Base-by-base conservation (phyloP, 192 early-diverging fungal species). In the Endogone sp. region DNA sequence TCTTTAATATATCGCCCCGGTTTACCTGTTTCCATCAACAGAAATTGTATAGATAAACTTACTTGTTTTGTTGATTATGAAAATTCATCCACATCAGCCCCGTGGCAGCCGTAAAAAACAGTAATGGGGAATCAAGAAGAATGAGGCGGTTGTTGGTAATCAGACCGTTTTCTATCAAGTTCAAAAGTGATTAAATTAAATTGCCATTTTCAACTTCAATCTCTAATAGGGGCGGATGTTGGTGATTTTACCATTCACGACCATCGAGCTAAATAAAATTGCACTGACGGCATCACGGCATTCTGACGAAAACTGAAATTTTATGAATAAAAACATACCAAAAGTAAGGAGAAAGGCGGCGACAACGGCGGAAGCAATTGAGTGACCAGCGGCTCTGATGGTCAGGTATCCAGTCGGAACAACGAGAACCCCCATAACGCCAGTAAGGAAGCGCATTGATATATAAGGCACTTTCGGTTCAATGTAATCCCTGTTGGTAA, bases 101-200 rank as follows among this genome's bases (percentile, higher is more conserved):
- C 2, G 94, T 86, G 31, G 85, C 75, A 30, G 91, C 88, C 21
- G 89, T 92, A 76, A 95, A 97, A 27, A 98, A 85, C 67, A 98
- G 84, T 62, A 99, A 79, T 64, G 96, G 93, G 23, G 92, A 86
- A 80, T 98, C 95, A 37, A 98, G 81, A 49, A 98, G 82, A 60
- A 98, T 99, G 29, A 97, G 77, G 25, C 97, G 87, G 61, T 90
- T 92, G 79, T 99, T 94, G 3, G 95, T 88, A 29, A 94, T 83
- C 61, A 97, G 80, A 2, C 93, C 86, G 75, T 94, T 99, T 69
- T 99, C 95, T 92, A 60, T 54, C 3, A 8, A 20, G 23, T 30
- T 59, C n/a, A n/a, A n/a, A n/a, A n/a, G n/a, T n/a, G n/a, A n/a
- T n/a, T n/a, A n/a, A 30, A 63, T n/a, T n/a, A n/a, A n/a, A n/a